Conservation (phyloP, 176 grass and related monocot genomes). For the Triticum turgidum region DNA sequence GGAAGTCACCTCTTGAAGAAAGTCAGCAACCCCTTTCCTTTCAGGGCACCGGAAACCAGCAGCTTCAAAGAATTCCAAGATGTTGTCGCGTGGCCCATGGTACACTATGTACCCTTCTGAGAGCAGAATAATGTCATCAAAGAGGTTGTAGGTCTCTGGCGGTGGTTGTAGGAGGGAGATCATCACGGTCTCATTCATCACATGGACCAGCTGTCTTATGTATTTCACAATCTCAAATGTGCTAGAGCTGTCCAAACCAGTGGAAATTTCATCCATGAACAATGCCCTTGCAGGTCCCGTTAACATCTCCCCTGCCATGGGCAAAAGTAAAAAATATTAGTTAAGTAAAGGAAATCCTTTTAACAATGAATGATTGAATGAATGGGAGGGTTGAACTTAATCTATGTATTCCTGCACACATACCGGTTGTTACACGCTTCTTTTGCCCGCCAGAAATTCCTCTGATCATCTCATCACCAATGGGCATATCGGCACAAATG, state of each 20-base stretch:
- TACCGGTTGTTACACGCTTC: constrained; percentile 67
- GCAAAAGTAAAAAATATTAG: too few species aligned
- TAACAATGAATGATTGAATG: too few species aligned
- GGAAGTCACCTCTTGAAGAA: constrained; percentile 73
- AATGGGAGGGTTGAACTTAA: too few species aligned
- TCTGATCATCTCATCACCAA: constrained; percentile 75
- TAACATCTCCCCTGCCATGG: constrained; percentile 59
- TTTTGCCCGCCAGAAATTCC: constrained; percentile 80
- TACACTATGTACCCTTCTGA: constrained; percentile 72
- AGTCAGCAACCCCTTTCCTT: constrained; percentile 66
- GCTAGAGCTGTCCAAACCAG: constrained; percentile 73
- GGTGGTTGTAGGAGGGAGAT: constrained; percentile 77
- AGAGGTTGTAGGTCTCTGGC: constrained; percentile 73
- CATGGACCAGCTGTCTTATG: constrained; percentile 59
- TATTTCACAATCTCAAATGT: constrained; percentile 73
- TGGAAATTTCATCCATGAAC: constrained; percentile 87
- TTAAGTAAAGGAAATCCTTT: too few species aligned
- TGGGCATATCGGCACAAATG: constrained; percentile 62
- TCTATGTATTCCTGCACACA: too few species aligned
- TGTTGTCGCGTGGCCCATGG: constrained; percentile 56
- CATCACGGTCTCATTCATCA: constrained; percentile 63
- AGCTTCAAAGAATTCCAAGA: constrained; percentile 61
- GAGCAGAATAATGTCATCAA: constrained; percentile 64
- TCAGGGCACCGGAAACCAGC: constrained; percentile 59
- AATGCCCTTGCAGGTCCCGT: constrained; percentile 65